Base-by-base conservation (phyloP, 1,139 yeast species). In the Saccharomyces uvarum region DNA sequence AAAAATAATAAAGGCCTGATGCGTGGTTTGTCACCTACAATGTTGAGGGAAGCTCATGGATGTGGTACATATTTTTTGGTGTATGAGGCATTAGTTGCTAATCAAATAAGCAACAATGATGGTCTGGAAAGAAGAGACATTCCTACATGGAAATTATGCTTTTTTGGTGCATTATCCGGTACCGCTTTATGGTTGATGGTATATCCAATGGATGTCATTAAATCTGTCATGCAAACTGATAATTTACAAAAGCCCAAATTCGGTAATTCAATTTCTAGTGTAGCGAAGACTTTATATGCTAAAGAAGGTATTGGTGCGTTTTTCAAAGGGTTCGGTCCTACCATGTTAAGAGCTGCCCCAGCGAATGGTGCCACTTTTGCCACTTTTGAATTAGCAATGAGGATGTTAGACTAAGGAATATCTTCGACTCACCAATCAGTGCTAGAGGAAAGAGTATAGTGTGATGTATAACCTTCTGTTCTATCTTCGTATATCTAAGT, bases 351-450 rank as follows among this genome's bases (percentile, higher is more conserved):
- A 56, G 71, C 71, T 7, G 65, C 70, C 5, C 98, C 98, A 1
- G 98, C 95, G 7, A 91, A 91, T 68, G 98, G 96, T 51, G 96
- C 95, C 29, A 91, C 98, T 1, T 91, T 91, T 73, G 87, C 89
- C 53, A 89, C 95, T 7, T 91, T 91, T 69, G 98, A 91, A 71
- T 72, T 86, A 52, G 86, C 96, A 2, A 85, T 88, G 85, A 81
- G 95, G 72, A 69, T 81, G 28, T 63, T 81, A 54, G 76, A 61
- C 29, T 65, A 49, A 54, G 38, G 8, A 14, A 8, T 14, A 4
- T 19, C 42, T 11, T 14, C 2, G 2, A 3, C 9, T 14, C 16
- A 14, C 16, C 11, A 33, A 14, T 11, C 19, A 14, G 4, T 16
- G 6, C 2, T 7, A 3, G 16, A 33, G 42, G 19, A 8, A 16